A percentile compares a stretch with the other conserved stretches of the same genome.
Evolutionary conservation across 2,329 filamentous ascomycete genomes (phyloP).

Genomic region (Parastagonospora nodorum): DNA sequence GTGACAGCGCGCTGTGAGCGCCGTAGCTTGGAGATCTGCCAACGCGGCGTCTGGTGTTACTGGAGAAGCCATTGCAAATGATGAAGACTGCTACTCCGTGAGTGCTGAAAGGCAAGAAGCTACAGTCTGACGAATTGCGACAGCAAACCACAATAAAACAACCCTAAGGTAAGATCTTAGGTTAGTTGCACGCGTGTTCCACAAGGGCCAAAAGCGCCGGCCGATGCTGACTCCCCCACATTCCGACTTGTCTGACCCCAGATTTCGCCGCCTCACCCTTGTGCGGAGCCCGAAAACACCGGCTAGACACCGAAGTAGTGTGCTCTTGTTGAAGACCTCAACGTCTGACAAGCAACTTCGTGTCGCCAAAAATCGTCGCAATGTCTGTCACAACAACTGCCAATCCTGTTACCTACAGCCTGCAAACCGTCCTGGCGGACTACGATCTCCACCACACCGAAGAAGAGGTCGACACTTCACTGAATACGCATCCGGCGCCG

Average conservation of each 20-base stretch:
- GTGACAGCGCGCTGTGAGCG: constrained; percentile 52
- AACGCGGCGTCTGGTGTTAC: constrained; percentile 28
- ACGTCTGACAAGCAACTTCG: not conserved
- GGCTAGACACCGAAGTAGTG: no score
- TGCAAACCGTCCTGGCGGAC: constrained; percentile 49
- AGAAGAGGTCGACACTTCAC: constrained; percentile 29
- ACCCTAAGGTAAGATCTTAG: not conserved
- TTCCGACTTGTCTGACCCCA: constrained; percentile 15
- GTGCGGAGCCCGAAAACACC: not conserved
- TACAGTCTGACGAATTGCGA: no score
- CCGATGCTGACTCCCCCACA: constrained; percentile 17
- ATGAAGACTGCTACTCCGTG: not conserved
- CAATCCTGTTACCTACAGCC: constrained; percentile 45
- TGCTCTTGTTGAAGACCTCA: not conserved
- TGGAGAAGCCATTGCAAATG: constrained; percentile 16
- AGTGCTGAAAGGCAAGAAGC: not conserved
- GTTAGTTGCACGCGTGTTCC: not conserved
- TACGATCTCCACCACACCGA: constrained; percentile 54
- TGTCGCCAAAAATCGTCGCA: constrained; percentile 3
- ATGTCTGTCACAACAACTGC: constrained; percentile 54
- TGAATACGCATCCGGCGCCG: constrained; percentile 35
- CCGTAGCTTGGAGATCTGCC: constrained; percentile 46
- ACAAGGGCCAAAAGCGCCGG: constrained; percentile 3
- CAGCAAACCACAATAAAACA: not conserved
- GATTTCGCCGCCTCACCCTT: constrained; percentile 6